These are phyloP conservation scores for Tylopilus subfusipes DNA, from an alignment of 768 basidiomycete genomes.

Conservation along the genomic window DNA sequence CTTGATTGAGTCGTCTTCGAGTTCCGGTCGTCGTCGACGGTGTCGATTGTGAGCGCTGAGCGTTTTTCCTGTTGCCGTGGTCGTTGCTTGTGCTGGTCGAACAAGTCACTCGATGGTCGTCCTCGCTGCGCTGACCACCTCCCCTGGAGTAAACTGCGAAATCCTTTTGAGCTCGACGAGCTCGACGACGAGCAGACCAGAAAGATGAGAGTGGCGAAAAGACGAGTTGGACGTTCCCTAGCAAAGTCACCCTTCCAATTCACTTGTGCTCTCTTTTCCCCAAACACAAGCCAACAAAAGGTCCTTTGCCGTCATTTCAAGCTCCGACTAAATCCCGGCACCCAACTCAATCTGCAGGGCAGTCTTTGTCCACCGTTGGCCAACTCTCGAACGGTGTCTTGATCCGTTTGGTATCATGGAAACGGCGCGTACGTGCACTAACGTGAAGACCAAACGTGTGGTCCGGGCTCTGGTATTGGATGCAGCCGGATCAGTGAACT, in stretches of 20 bases:
- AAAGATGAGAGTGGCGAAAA: constrained; percentile 3
- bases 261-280: constrained; percentile 18
- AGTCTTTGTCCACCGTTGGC: no score
- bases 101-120: constrained; percentile 2
- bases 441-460: not conserved
- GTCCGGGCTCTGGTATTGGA: not conserved
- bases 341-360: no score
- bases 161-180: constrained; percentile 14
- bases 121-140: constrained; percentile 6
- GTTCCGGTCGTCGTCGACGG: constrained; percentile 6
- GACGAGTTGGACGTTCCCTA: constrained; percentile 20
- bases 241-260: constrained; percentile 16
- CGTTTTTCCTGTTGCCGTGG: constrained; percentile 19
- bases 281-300: constrained; percentile 31
- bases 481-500: not conserved
- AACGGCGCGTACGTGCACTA: not conserved
- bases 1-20: constrained; percentile 2
- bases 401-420: not conserved
- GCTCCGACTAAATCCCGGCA: constrained; percentile 17
- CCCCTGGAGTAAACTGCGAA: not conserved
- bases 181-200: constrained; percentile 15
- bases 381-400: no score
- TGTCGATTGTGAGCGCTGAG: constrained; percentile 13
- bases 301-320: constrained; percentile 17
- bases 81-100: not conserved